Base-by-base conservation (phyloP, 352 stramenopile species). In the Pythium grandisporangium region DNA sequence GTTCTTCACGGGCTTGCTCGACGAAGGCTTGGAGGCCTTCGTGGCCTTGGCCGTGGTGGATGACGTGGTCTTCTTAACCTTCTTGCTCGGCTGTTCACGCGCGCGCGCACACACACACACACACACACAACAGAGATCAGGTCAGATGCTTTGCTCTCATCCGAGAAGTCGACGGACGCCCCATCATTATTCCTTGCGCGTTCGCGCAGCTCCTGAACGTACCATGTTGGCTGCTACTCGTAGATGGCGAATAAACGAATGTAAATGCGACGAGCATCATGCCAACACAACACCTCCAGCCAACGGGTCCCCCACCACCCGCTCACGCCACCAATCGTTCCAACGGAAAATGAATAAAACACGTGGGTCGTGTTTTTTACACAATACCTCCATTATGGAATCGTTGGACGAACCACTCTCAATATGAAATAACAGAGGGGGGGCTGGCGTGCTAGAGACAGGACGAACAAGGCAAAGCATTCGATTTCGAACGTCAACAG, bases 211-310 rank as follows among this genome's bases (percentile, higher is more conserved):
- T 19, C 35, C 24, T 3, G 23, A 36, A 38, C 60, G 43, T 54
- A 70, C 58, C 57, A 84, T 83, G 52, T 64, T 82, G 58, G 51
- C 54, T 63, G 63, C 52, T 65, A 61, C 61, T 84, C 70, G 74
- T 74, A 77, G 64, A 82, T 84, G 74, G 74, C 71, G 70, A 87
- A 84, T 87, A 84, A 84, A 84, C 70, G 66, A 86, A 74, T 86
- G 45, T 33, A 48, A 17, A 21, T 57, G 57, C 16, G 8, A 14
- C 27, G 27, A n/a, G n/a, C n/a, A n/a, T n/a, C n/a, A n/a, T n/a
- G n/a, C n/a, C n/a, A n/a, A n/a, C n/a, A n/a, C n/a, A n/a, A n/a
- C n/a, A n/a, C n/a, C 14, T 32, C 27, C 27, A 32, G 10, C 27
- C 27, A 32, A 8, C 27, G 27, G n/a, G n/a, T n/a, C n/a, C n/a